Evolutionary conservation across 441 rosid genomes (phyloP), one percentile per base, ranked within the genome.

Genomic region (Adansonia rubrostipa): DNA sequence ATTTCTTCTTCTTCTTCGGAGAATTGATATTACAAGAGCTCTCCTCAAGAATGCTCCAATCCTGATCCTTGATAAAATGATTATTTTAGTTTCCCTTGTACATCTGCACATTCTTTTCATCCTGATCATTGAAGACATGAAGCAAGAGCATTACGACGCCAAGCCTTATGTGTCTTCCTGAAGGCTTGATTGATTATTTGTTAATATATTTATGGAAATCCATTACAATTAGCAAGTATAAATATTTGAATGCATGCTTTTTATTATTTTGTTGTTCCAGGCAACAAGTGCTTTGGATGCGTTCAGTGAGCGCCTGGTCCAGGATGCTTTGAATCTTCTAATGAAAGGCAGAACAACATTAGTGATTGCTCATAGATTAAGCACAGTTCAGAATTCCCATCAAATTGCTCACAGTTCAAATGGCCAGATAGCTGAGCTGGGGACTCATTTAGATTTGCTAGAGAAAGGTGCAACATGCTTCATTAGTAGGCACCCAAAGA

Each of bases 201-300:
- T 47, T 20, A 71, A 57, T 36, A 54, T 72, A 33, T 28, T 9
- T n/a, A 5, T n/a, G 24, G 63, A 33, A 63, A 56, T 48, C 70
- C 22, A 11, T 22, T 24, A 57, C 24, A 5, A 51, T 72, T 63
- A 56, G 28, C 51, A 51, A 76, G 17, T 50, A 44, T 56, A 61
- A 65, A 47, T 33, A 71, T 57, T 2, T 17, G 36, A 71, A 54
- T n/a, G 63, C 28, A 71, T 53, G 24, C 5, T n/a, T 47, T 67
- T 74, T 47, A 48, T 42, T 9, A 11, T 77, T 10, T 74, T 68
- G 61, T 51, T 83, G 68, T 48, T 76, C 77, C 87, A 91, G 98
- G 98, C 98, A 64, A 93, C 97, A 3, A 96, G 99, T 82, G 97
- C 98, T 0, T 78, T 96, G 86, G 99, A 96, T 85, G 94, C 97